Percentiles rank a stretch among this genome's conserved stretches.
Evolutionary conservation across 352 stramenopile species (phyloP).

Genomic region (Pythium myriotylum): DNA sequence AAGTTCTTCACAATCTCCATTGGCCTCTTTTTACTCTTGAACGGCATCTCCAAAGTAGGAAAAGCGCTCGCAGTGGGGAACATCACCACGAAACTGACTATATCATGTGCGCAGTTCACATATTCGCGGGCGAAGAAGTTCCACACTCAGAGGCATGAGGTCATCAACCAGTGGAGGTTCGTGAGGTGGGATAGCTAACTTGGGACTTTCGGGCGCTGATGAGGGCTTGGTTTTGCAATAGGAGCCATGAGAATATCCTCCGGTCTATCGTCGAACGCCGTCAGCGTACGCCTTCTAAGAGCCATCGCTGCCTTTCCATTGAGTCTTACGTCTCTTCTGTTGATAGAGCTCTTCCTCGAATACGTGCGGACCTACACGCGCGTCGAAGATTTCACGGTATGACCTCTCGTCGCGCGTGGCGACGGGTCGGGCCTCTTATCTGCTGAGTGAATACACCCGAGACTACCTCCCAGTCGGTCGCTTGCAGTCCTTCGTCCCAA

Average conservation of each 20-base stretch:
- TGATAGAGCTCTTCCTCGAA: constrained; percentile 43
- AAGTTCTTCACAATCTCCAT: constrained; percentile 47
- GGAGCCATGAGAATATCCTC: constrained; percentile 43
- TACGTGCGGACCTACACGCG: constrained; percentile 49
- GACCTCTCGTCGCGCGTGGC: background rate
- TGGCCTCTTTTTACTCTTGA: constrained; percentile 40
- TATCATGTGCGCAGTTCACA: constrained; percentile 34
- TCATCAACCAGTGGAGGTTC: constrained; percentile 46
- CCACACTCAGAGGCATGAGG: constrained; percentile 34
- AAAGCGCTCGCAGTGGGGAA: background rate
- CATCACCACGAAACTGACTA: background rate
- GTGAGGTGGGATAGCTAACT: background rate
- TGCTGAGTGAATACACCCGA: background rate
- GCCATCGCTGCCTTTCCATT: constrained; percentile 33
- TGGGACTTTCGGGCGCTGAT: no score
- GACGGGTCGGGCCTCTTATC: background rate
- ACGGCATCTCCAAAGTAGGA: constrained; percentile 43
- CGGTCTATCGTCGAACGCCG: constrained; percentile 35
- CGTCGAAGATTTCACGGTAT: constrained; percentile 31
- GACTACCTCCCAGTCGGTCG: background rate
- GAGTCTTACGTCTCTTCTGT: background rate
- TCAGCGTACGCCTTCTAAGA: constrained; percentile 40
- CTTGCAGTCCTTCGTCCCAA: background rate
- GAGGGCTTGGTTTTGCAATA: no score
- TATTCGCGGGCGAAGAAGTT: constrained; percentile 43